These are phyloP conservation scores for Fallopia convolvulus DNA, from an alignment of 148 eudicot species.

Conservation along the genomic window DNA sequence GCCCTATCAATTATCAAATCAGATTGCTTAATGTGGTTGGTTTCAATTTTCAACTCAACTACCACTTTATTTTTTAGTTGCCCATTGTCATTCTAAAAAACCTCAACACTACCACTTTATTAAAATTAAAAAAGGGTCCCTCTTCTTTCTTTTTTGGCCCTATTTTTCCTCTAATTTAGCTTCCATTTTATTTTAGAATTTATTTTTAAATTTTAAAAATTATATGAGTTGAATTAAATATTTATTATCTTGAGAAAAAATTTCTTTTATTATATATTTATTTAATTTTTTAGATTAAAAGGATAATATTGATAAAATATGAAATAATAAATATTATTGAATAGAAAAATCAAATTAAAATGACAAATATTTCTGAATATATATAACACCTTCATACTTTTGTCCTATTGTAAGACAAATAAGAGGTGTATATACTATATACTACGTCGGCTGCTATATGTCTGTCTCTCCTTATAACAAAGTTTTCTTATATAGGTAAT, in stretches of 20 bases:
- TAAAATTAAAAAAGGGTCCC: neutral
- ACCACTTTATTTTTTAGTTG: neutral
- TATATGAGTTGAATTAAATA: no score
- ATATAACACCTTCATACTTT: neutral
- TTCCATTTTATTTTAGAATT: neutral
- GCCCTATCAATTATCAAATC: neutral
- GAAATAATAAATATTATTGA: no score
- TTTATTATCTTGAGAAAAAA: no score
- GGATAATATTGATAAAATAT: no score
- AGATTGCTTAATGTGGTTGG: slow-evolving; percentile 3
- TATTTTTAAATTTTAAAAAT: no score
- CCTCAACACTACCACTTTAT: slow-evolving; percentile 1
- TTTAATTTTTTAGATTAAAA: no score
- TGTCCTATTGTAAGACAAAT: neutral
- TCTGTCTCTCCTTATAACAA: neutral
- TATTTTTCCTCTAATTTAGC: neutral
- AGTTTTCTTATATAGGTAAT: neutral
- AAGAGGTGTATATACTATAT: neutral
- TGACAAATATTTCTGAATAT: neutral
- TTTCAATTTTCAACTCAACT: slow-evolving; percentile 5
- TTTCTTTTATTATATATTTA: no score
- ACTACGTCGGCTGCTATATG: neutral
- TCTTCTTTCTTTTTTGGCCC: neutral
- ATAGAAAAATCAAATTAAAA: no score
- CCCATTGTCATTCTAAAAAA: neutral